A percentile compares a stretch with the other conserved stretches of the same genome.
These are phyloP conservation scores for Exophiala calicioides DNA, from an alignment of 2,329 filamentous ascomycete species.

Conservation along the genomic window DNA sequence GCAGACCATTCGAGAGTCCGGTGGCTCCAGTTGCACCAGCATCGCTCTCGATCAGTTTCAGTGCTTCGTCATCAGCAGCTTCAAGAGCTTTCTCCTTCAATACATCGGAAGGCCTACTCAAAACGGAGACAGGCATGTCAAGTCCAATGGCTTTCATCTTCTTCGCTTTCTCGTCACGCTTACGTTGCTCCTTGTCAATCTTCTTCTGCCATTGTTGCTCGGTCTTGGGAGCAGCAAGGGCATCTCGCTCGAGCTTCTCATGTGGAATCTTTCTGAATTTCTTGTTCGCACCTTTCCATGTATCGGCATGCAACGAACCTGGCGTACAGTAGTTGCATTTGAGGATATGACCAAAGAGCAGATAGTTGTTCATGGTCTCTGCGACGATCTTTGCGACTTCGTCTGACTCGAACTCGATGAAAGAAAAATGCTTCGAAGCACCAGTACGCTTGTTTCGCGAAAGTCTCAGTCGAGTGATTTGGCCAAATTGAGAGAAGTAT, in stretches of 20 bases:
- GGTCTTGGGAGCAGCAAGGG: slow-evolving; percentile 70
- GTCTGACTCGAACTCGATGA: slow-evolving; percentile 77
- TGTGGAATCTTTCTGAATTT: slow-evolving; percentile 87
- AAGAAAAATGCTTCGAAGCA: slow-evolving; percentile 88
- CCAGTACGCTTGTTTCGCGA: slow-evolving; percentile 92
- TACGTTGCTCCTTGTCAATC: slow-evolving; percentile 70
- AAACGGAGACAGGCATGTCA: slow-evolving; percentile 71
- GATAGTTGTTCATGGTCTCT: slow-evolving; percentile 96
- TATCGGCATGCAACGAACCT: slow-evolving; percentile 73
- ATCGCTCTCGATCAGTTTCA: slow-evolving; percentile 31
- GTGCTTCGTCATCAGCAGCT: slow-evolving; percentile 35
- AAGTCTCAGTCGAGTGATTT: slow-evolving; percentile 74
- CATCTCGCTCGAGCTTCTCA: slow-evolving; percentile 79
- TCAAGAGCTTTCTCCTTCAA: slow-evolving; percentile 22
- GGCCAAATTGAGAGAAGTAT: slow-evolving; percentile 92
- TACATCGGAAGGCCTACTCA: slow-evolving; percentile 65
- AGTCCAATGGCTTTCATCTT: slow-evolving; percentile 82
- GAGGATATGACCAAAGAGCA: slow-evolving; percentile 90
- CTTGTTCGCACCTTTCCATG: slow-evolving; percentile 88
- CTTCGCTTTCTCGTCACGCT: slow-evolving; percentile 67
- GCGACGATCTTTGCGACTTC: slow-evolving; percentile 89
- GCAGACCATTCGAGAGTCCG: slow-evolving; percentile 35
- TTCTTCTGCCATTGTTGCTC: slow-evolving; percentile 77
- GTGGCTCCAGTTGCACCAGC: slow-evolving; percentile 28
- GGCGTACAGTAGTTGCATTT: slow-evolving; percentile 78